A percentile compares a stretch with the other conserved stretches of the same genome.
phyloP scores from a whole-genome alignment of 78 protist species.

The Cyanophora paradoxa region DNA sequence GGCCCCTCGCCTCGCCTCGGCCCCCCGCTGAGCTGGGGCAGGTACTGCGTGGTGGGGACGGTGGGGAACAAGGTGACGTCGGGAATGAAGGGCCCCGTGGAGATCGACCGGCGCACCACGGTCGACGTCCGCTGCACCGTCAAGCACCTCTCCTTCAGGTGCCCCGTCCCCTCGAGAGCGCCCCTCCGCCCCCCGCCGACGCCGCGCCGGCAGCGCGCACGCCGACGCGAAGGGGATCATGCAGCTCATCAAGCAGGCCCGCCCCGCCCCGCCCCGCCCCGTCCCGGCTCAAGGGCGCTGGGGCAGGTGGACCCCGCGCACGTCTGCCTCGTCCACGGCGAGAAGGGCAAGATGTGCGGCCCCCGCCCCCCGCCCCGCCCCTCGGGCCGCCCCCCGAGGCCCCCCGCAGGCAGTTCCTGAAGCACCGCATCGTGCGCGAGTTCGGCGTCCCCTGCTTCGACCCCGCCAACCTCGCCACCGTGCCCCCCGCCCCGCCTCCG shows the following conservation, averaged over 20 bases:
- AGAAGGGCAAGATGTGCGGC: slow-evolving; percentile 69
- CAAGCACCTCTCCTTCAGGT: slow-evolving; percentile 5
- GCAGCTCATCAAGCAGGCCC: slow-evolving; percentile 57
- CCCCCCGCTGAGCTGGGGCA: no score
- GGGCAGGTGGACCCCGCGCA: slow-evolving; percentile 54
- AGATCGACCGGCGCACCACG: slow-evolving; percentile 44
- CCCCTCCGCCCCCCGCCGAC: no score
- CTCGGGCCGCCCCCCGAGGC: neutral
- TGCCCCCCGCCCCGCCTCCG: no score
- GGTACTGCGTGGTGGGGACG: slow-evolving; percentile 92
- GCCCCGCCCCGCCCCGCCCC: neutral
- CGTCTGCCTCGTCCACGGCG: slow-evolving; percentile 96
- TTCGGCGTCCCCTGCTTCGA: slow-evolving; percentile 65
- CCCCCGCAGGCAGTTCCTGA: slow-evolving; percentile 37
- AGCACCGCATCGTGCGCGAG: slow-evolving; percentile 53
- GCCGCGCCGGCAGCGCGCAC: slow-evolving; percentile 92
- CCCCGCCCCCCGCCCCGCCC: neutral
- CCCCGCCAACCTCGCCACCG: slow-evolving; percentile 79
- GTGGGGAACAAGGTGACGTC: slow-evolving; percentile 68
- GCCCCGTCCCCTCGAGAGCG: neutral
- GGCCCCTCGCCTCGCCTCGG: neutral
- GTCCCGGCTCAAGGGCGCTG: neutral
- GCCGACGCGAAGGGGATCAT: slow-evolving; percentile 94
- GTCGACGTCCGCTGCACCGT: slow-evolving; percentile 30
- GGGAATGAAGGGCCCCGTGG: slow-evolving; percentile 28